phyloP scores from a whole-genome alignment of 371 early-diverging fungal species.

The Mucor mucedo region DNA sequence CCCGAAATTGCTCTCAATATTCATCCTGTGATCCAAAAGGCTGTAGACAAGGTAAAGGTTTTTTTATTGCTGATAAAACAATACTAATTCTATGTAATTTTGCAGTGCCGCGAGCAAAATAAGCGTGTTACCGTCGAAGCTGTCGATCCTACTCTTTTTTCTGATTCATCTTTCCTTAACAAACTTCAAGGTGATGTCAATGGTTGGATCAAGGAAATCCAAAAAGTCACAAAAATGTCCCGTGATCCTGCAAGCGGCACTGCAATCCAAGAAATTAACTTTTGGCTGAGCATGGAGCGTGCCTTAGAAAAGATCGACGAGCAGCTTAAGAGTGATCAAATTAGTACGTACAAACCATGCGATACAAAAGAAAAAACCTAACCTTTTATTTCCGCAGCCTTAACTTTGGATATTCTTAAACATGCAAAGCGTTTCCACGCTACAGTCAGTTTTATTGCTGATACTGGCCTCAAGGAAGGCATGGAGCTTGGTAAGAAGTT shows the following conservation, averaged over 20 bases:
- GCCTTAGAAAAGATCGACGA: constrained; percentile 93
- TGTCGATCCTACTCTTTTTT: constrained; percentile 66
- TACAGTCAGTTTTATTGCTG: constrained; percentile 96
- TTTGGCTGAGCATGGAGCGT: constrained; percentile 97
- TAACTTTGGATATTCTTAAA: constrained; percentile 93
- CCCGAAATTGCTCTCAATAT: constrained; percentile 90
- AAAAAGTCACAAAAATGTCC: constrained; percentile 94
- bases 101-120: constrained; percentile 66
- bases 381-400: constrained; percentile 44
- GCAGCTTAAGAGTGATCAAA: constrained; percentile 91
- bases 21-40: constrained; percentile 83
- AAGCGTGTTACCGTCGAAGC: constrained; percentile 76
- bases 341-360: constrained; percentile 54
- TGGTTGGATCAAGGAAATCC: constrained; percentile 98
- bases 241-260: constrained; percentile 93
- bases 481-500: constrained; percentile 70
- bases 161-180: constrained; percentile 90
- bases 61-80: too few relatives aligned
- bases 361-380: neutral
- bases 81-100: neutral
- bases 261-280: constrained; percentile 97
- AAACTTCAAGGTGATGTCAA: constrained; percentile 95
- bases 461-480: constrained; percentile 96
- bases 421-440: constrained; percentile 98
- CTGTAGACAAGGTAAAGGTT: constrained; percentile 70